Evolutionary conservation across 1,139 yeast genomes (phyloP), one percentile per base, ranked within the genome.

Genomic region (Yamadazyma dushanensis): DNA sequence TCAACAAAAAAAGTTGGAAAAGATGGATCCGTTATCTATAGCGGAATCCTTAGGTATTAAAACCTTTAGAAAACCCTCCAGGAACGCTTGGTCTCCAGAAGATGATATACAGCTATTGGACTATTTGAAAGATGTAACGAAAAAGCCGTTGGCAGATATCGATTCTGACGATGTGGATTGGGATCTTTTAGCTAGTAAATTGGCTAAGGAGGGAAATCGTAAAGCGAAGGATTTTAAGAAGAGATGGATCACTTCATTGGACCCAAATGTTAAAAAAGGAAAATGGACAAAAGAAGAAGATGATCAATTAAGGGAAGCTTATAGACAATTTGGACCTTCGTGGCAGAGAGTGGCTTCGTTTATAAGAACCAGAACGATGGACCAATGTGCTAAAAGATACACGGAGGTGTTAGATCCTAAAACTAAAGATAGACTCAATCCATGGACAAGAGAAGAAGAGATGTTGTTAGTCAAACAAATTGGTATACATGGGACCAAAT

Each of bases 231-330:
- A 83, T 47, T 80, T 87, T 48, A 70, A 83, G 27, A 83, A 83
- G 53, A 58, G 94, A 41, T 84, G 94, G 94, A 59, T 78, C 22
- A 84, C 84, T 46, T 85, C 95, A 1, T 60, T 90, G 32, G 94
- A 88, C 55, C 97, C 97, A 2, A 76, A 72, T 41, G 66, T 90
- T 41, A 77, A 80, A 40, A 83, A 86, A 47, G 97, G 97, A 1
- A 78, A 80, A 51, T 90, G 97, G 97, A 85, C 95, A 1, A 59
- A 71, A n/a, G 84, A 76, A 35, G 97, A 90, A 57, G 97, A 90
- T 60, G 73, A 73, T 21, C 63, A 68, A 29, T 65, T 90, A 31
- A 55, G 83, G 16, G 68, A 70, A 32, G 90, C 95, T 1, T 84
- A 75, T 54, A 66, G 74, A 32, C 74, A 70, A 44, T 73, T 75